Evolutionary conservation across 2,329 filamentous ascomycete species (phyloP).

Genomic region (Trichocomaceae sp.): DNA sequence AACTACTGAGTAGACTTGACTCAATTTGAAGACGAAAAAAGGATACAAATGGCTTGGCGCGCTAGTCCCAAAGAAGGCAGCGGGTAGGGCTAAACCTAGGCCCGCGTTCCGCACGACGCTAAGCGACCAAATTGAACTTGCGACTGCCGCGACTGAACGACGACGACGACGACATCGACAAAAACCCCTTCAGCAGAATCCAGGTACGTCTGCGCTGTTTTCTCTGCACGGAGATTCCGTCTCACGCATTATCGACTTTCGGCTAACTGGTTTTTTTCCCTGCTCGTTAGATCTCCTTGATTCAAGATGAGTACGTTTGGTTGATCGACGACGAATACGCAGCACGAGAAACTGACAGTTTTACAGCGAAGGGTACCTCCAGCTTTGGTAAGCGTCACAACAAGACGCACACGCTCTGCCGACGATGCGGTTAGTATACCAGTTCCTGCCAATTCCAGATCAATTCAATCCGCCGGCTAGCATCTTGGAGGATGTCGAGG

Average conservation of each 20-base stretch:
- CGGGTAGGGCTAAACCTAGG: conserved; percentile 28
- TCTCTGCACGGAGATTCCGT: conserved; percentile 16
- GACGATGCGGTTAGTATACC: conserved; percentile 81
- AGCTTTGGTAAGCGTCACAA: conserved; percentile 81
- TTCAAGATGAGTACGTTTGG: conserved; percentile 53
- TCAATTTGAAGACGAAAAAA: too few relatives aligned
- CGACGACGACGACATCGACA: conserved; percentile 36
- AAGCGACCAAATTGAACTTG: conserved; percentile 26
- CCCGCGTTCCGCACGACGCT: conserved; percentile 38
- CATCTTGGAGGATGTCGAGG: background rate
- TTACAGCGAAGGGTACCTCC: conserved; percentile 63
- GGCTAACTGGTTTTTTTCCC: conserved; percentile 17
- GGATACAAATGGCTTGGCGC: background rate
- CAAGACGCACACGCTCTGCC: conserved; percentile 97
- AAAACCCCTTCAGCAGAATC: conserved; percentile 42
- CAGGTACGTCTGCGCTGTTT: conserved; percentile 11
- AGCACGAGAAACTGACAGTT: conserved; percentile 37
- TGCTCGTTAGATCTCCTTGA: conserved; percentile 38
- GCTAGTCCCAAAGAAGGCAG: conserved; percentile 15
- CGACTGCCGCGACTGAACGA: conserved; percentile 26
- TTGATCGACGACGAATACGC: conserved; percentile 18
- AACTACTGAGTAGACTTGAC: too few relatives aligned
- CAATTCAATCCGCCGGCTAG: background rate
- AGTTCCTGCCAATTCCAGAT: background rate
- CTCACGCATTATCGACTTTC: conserved; percentile 4